A percentile compares a stretch with the other conserved stretches of the same genome.
phyloP scores from a whole-genome alignment of 192 early-diverging fungal species.

The Podochytrium sp. region DNA sequence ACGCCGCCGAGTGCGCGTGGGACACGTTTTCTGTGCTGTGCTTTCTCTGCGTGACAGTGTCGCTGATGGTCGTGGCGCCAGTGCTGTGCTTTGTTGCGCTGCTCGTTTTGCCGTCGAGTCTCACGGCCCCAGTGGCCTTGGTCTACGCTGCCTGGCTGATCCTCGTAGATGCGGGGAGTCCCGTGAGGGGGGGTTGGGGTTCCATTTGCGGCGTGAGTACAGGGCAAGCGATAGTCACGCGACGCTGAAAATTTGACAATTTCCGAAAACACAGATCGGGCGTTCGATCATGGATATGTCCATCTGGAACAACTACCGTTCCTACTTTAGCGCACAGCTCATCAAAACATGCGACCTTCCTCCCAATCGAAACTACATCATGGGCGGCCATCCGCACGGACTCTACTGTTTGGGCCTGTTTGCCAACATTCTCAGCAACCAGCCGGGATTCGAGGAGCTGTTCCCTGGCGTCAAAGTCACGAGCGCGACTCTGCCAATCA shows the following conservation, averaged over 20 bases:
- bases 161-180: background rate
- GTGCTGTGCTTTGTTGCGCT: background rate
- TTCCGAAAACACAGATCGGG: background rate
- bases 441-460: background rate
- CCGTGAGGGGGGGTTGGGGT: conserved; percentile 5
- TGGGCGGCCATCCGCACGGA: conserved; percentile 34
- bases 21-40: background rate
- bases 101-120: background rate
- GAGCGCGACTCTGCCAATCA: conserved; percentile 35
- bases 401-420: conserved; percentile 34
- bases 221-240: too few relatives aligned
- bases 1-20: background rate
- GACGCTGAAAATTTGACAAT: too few relatives aligned
- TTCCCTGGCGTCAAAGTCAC: conserved; percentile 20
- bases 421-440: conserved; percentile 29
- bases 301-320: conserved; percentile 30
- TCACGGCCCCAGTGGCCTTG: background rate
- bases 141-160: background rate
- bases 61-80: conserved; percentile 4
- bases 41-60: background rate
- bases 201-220: background rate
- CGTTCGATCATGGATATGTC: background rate
- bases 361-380: conserved; percentile 36
- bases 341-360: conserved; percentile 31
- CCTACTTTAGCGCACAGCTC: conserved; percentile 34